Base-by-base conservation (phyloP, 108 stramenopile species). In the Cyclotella atomus region DNA sequence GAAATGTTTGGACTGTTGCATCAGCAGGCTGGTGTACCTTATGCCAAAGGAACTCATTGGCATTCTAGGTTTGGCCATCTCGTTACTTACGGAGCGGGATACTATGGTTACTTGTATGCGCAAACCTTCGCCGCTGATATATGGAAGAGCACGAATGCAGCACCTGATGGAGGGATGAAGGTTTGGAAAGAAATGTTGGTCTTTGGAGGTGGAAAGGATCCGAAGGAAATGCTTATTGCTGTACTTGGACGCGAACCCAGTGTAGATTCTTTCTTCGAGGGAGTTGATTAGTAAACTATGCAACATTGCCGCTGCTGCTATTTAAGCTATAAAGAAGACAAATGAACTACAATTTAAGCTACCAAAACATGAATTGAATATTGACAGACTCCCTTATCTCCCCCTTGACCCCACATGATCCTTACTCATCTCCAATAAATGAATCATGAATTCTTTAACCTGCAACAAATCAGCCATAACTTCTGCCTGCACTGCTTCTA, bases 91-190 rank as follows among this genome's bases (percentile, higher is more conserved):
- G 95, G 95, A 16, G 89, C 89, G 0, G 90, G 90, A 1, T 96
- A 96, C 66, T 96, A 94, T 84, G 88, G 91, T 0, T 96, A 96
- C 65, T 68, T 92, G 59, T 96, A 91, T 60, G 71, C 92, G 0
- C 91, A 93, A 79, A 83, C 84, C 24, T 92, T 96, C 74, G 91
- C 95, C 1, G 85, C 76, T 28, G 89, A 91, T 34, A 90, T 96
- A 67, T 94, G 91, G 91, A 75, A 67, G 28, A 59, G 44, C n/a
- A 87, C 92, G 65, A 56, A 36, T 10, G 30, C 68, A 24, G 63
- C 73, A 9, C 41, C 86, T 49, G 52, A 73, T 28, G 71, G 71
- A 55, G 94, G 94, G 15, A 75, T 83, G 44, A 71, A 68, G 25
- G 69, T 92, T 35, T 92, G 94, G 94, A 90, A 91, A 62, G 89